phyloP scores from a whole-genome alignment of 1,284 basidiomycete genomes.

The Ustilago xerochloae region DNA sequence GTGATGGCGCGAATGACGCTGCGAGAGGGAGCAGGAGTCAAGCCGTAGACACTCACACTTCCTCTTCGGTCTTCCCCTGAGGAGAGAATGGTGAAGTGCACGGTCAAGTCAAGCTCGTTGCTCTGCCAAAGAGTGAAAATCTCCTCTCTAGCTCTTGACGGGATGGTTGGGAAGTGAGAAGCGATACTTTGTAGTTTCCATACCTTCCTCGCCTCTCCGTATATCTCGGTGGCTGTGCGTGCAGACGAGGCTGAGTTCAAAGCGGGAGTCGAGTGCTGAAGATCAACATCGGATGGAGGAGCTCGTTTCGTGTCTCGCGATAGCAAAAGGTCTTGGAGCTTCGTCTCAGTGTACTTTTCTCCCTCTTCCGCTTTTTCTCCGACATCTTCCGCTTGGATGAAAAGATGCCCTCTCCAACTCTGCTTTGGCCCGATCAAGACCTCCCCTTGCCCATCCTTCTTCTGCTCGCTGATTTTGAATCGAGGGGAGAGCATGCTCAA shows the following conservation, averaged over 20 bases:
- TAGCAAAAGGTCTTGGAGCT: slow-evolving; percentile 37
- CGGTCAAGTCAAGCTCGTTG: slow-evolving; percentile 41
- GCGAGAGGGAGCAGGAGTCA: slow-evolving; percentile 37
- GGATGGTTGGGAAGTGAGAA: slow-evolving; percentile 31
- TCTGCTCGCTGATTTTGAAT: not conserved
- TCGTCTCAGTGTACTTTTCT: slow-evolving; percentile 24
- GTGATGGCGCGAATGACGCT: slow-evolving; percentile 29
- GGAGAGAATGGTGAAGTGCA: slow-evolving; percentile 19
- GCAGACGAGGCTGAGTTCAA: not conserved
- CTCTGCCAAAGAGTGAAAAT: slow-evolving; percentile 44
- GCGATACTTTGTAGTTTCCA: slow-evolving; percentile 31
- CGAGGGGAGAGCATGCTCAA: slow-evolving; percentile 23
- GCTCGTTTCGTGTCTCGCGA: slow-evolving; percentile 14
- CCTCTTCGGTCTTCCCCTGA: not conserved
- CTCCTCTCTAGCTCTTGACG: slow-evolving; percentile 1
- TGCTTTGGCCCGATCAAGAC: slow-evolving; percentile 18
- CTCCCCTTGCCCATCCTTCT: not conserved
- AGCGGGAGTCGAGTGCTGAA: not conserved
- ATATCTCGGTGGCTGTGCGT: not conserved
- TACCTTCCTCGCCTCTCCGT: slow-evolving; percentile 18
- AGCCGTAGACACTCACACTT: slow-evolving; percentile 28
- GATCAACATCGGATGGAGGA: not conserved
- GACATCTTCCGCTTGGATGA: not conserved
- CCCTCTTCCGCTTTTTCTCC: not conserved
- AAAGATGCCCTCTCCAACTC: slow-evolving; percentile 24